These are phyloP conservation scores for Auriculariales sp. DNA, from an alignment of 768 basidiomycete species.

Conservation along the genomic window DNA sequence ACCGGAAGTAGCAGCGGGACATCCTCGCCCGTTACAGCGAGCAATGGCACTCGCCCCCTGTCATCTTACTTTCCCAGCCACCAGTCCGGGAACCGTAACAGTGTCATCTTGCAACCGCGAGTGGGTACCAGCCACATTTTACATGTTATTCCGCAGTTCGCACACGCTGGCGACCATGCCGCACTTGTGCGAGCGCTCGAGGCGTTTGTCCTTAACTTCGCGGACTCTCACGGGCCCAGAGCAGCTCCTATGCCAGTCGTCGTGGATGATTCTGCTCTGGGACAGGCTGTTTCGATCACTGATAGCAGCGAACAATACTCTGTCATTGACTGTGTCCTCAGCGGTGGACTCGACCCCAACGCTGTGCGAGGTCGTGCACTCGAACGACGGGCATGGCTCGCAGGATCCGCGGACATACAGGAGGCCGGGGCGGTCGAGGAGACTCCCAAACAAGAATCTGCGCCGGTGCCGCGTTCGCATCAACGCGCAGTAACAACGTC, in stretches of 20 bases:
- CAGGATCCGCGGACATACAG: conserved; percentile 17
- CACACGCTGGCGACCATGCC: conserved; percentile 10
- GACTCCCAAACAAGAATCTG: too few species aligned
- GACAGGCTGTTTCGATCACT: conserved; percentile 8
- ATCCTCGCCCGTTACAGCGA: conserved; percentile 6
- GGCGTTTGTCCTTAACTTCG: conserved; percentile 22
- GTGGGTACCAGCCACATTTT: background rate
- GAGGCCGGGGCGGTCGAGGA: background rate
- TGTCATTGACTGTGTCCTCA: conserved; percentile 20
- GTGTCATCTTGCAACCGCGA: conserved; percentile 2
- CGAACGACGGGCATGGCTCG: conserved; percentile 17
- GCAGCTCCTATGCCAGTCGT: conserved; percentile 17
- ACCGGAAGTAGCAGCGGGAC: conserved; percentile 1
- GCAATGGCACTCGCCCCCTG: conserved; percentile 6
- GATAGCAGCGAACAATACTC: conserved; percentile 15
- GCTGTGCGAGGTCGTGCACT: conserved; percentile 1
- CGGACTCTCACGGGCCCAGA: conserved; percentile 10
- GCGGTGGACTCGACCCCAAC: conserved; percentile 19
- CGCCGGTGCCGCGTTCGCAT: too few species aligned
- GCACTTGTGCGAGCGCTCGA: conserved; percentile 23
- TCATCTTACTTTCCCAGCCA: conserved; percentile 7
- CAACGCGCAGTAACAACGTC: background rate
- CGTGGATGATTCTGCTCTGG: conserved; percentile 14
- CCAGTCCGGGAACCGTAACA: conserved; percentile 20
- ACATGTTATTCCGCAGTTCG: background rate